Evolutionary conservation across 2,329 filamentous ascomycete genomes (phyloP), one percentile per base, ranked within the genome.

Genomic region (Trichoderma harzianum): DNA sequence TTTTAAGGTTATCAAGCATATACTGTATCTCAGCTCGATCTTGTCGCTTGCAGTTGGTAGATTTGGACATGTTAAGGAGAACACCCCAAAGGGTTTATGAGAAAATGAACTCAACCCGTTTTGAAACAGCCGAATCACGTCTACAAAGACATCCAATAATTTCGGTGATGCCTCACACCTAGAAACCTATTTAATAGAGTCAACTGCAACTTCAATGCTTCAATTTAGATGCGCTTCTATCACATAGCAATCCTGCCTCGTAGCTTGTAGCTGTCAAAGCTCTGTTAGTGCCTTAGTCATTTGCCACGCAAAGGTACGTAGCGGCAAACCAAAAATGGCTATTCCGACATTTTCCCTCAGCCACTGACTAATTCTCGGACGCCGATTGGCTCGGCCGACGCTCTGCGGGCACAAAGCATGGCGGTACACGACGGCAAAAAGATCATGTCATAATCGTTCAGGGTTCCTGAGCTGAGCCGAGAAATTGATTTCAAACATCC

Each of bases 371-470:
- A 73, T 73, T 70, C 66, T 63, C 43, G 70, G 30, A 26, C 61
- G 36, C 70, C 58, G 71, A 76, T 76, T 76, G 75, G 76, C 69
- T 75, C 75, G 75, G 76, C 60, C 58, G 71, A 72, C 39, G 71
- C 43, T 39, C 69, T 69, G 66, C 70, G 67, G 70, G 62, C 36
- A 72, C 36, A 60, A 34, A 34, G 64, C 30, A 67, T 34, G 7
- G 10, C 14, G 18, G 63, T 66, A 66, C 64, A 12, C n/a, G 7
- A n/a, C 39, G 39, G 26, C 28, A 36, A 53, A 62, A 36, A 26
- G 67, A 72, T 74, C 68, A 72, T 73, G 72, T 73, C 72, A 74
- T 73, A 61, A 66, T 61, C 51, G 8, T 28, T 43, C 34, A 53
- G 68, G 16, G 43, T 72, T 55, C 43, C 43, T 61, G 64, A 71